Base-by-base conservation (phyloP, 1,284 basidiomycete species). In the Heimioporus punctisporus region DNA sequence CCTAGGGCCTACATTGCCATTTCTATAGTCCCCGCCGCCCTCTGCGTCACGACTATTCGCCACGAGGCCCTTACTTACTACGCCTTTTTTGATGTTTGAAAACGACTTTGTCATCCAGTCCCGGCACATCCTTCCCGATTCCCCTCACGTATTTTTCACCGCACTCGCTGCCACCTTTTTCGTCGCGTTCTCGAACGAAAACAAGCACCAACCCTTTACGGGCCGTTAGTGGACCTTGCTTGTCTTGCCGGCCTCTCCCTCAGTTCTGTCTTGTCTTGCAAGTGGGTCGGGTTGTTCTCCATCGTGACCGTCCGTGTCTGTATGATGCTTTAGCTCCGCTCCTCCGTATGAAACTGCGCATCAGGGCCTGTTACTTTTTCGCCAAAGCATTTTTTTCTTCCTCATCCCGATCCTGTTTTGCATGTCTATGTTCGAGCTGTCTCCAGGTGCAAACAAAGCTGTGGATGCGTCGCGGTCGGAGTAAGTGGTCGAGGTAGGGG, bases 101-200 rank as follows among this genome's bases (percentile, higher is more conserved):
- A 99, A 99, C 69, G 95, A 92, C 15, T 79, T 98, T 60, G 83
- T 96, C 68, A 97, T 96, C 14, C 97, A 99, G 73, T 98, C 95
- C 10, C 86, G 97, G 8, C 88, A 95, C 64, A 98, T 99, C 73
- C 89, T 99, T 48, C 91, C 99, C 69, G 97, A 99, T 75, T 97
- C 96, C 6, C 95, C 95, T 37, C 84, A 99, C 60, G 84, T 99
- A 66, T 98, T 99, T 79, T 99, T 99, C 79, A 98, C 96, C 39
- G 93, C 93, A 0, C 84, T 97, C 48, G 90, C 95, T 6, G 78
- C 84, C 46, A 94, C 95, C 74, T 76, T 92, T 58, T 99, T 95
- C 90, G 83, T 88, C 56, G 85, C 88, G 2, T 99, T 99, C 76
- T 89, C 84, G 69, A 95, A 95, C 72, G 92, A 97, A 71, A 92